phyloP scores from a whole-genome alignment of 108 stramenopile species.

The Parmales sp. region DNA sequence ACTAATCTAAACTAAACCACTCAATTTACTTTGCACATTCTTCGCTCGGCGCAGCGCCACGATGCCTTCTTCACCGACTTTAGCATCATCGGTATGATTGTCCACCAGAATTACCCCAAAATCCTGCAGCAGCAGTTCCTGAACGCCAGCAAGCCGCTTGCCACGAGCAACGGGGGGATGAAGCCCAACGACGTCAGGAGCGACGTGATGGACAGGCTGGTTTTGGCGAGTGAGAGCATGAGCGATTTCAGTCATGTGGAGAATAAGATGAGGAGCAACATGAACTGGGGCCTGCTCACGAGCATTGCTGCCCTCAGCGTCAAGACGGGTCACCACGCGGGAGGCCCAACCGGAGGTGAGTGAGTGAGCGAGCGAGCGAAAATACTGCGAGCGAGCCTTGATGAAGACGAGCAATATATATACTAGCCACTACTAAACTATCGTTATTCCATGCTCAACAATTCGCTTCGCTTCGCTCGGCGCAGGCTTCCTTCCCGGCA shows the following conservation, averaged over 20 bases:
- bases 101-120: constrained; percentile 87
- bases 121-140: constrained; percentile 39
- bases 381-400: too few relatives aligned
- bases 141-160: constrained; percentile 11
- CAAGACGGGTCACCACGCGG: constrained; percentile 75
- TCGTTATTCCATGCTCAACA: too few relatives aligned
- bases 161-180: neutral
- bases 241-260: constrained; percentile 77
- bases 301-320: constrained; percentile 60
- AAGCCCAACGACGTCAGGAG: constrained; percentile 34
- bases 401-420: too few relatives aligned
- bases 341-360: constrained; percentile 58
- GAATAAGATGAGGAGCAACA: constrained; percentile 64
- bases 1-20: too few relatives aligned
- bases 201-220: constrained; percentile 49
- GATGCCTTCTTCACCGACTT: constrained; percentile 96
- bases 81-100: constrained; percentile 75
- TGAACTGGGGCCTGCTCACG: constrained; percentile 89
- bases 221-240: constrained; percentile 66
- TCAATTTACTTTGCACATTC: too few relatives aligned
- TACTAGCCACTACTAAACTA: too few relatives aligned
- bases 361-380: too few relatives aligned
- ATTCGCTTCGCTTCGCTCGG: too few relatives aligned
- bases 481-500: constrained; percentile 67
- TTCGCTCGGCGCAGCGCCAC: too few relatives aligned